Evolutionary conservation across 257 asterid species (phyloP), one percentile per base, ranked within the genome.

Genomic region (Penstemon newberryi): DNA sequence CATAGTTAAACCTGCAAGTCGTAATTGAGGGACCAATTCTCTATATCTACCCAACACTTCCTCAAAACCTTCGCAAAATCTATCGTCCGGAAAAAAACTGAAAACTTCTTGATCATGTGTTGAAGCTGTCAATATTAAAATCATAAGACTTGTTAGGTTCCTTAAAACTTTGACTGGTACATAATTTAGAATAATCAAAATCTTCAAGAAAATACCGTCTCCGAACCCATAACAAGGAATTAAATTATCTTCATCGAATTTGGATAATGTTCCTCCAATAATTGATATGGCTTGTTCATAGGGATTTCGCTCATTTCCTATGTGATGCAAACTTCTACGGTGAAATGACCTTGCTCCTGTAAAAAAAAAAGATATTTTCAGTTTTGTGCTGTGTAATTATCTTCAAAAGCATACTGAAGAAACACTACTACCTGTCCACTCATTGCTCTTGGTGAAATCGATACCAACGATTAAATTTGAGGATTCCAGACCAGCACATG

Each of bases 61-160:
- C 81, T 93, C 99, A 70, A 93, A 93, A 37, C 99, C 99, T 11
- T 93, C 87, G 71, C 99, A 93, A 71, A 81, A 83, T 69, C 86
- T 84, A 11, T 90, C 97, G 39, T 90, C 95, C 0, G 96, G 88
- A 46, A 75, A 84, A 75, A 93, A 93, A 80, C 91, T 84, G 78
- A 90, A 93, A 71, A 86, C 95, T 75, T 90, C 97, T 82, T 90
- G 96, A 77, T 93, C 99, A 79, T 93, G 99, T n/a, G 99, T 93
- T 11, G 99, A 88, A 63, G 99, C 97, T 93, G 89, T 59, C 74
- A 79, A 70, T 57, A 65, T 61, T 56, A 75, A 55, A 78, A 55
- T 59, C 58, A 70, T 59, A 50, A 63, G 59, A 64, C 10, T 49
- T 68, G 70, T 51, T 44, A 62, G 12, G 10, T 3, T 43, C 55